Evolutionary conservation across 2,329 filamentous ascomycete genomes (phyloP), one percentile per base, ranked within the genome.

Genomic region (Fusarium sp.): DNA sequence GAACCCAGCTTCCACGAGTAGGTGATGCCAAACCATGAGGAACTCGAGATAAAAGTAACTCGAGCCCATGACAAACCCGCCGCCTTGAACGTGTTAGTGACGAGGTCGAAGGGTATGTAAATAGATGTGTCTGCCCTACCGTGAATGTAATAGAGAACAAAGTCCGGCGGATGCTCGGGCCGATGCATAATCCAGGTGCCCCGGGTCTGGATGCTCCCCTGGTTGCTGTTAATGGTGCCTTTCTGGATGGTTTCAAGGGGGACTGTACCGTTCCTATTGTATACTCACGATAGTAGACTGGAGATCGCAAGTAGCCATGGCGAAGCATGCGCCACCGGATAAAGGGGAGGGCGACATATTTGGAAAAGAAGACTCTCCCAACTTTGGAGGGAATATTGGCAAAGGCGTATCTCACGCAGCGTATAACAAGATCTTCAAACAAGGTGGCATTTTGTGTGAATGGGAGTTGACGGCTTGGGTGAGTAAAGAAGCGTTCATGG

Each of bases 1-100:
- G 81, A 93, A 96, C 2, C 92, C 93, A 20, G 87, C 85, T 61
- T 88, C 84, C 65, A 90, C 87, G 43, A 97, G 86, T 20, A 95
- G 84, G 50, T 87, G 86, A 14, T 94, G 84, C 92, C 92, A 95
- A 10, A 91, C 89, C 64, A 96, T 85, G 4, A 97, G 86, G 75
- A 96, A 97, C 78, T 97, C 95, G 39, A 95, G 88, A 81, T 97
- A 97, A 82, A 97, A 97, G 83, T 93, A 93, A 20, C 89, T 87
- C 14, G 93, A 95, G 4, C 94, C 95, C 92, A 97, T 94, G 8
- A 91, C 90, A 81, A 97, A 97, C 1, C 95, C 95, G 25, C 95
- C 95, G 18, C 93, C 91, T 93, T 45, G 20, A 39, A 62, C 60
- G 9, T 50, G 30, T 66, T 54, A 72, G 76, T 25, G 25, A 68